Evolutionary conservation across 2,329 filamentous ascomycete species (phyloP).

Genomic region (Aspergillus sp.): DNA sequence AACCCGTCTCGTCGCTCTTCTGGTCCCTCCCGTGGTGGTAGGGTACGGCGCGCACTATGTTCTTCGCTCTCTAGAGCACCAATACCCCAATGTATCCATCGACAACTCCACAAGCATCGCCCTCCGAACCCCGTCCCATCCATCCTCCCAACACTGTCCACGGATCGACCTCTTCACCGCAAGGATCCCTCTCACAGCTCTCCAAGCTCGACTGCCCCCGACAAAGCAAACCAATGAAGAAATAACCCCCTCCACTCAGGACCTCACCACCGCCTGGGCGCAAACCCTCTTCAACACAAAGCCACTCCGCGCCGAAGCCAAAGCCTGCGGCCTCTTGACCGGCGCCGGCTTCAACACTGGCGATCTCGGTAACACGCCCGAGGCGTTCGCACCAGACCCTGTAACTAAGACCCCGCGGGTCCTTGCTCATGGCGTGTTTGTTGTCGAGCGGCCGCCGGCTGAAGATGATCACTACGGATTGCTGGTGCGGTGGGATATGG

Average conservation of each 20-base stretch:
- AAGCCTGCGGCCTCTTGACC: constrained; percentile 15
- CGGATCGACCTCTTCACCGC: constrained; percentile 26
- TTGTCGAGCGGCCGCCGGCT: constrained; percentile 14
- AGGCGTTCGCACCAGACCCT: constrained; percentile 10
- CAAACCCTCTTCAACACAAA: constrained; percentile 15
- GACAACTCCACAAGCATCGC: constrained; percentile 17
- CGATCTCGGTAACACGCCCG: constrained; percentile 14
- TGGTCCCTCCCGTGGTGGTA: constrained; percentile 8
- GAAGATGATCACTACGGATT: constrained; percentile 16
- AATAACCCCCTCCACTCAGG: not conserved
- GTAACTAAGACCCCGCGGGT: constrained; percentile 3
- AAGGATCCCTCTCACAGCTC: constrained; percentile 15
- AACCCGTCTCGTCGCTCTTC: not conserved
- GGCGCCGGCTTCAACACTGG: constrained; percentile 12
- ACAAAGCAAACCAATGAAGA: not conserved
- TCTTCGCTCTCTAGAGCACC: constrained; percentile 21
- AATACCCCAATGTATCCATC: constrained; percentile 22
- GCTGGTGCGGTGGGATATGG: constrained; percentile 18
- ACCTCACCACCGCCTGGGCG: constrained; percentile 24
- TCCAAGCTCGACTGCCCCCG: constrained; percentile 7
- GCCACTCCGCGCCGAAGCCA: constrained; percentile 17
- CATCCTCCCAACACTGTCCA: constrained; percentile 19
- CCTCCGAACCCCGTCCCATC: constrained; percentile 13
- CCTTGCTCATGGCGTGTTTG: constrained; percentile 20
- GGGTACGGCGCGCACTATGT: constrained; percentile 20